Percentiles rank a stretch among this genome's conserved stretches.
Evolutionary conservation across 83 land plant genomes (phyloP).

Genomic region (Diphasiastrum complanatum): DNA sequence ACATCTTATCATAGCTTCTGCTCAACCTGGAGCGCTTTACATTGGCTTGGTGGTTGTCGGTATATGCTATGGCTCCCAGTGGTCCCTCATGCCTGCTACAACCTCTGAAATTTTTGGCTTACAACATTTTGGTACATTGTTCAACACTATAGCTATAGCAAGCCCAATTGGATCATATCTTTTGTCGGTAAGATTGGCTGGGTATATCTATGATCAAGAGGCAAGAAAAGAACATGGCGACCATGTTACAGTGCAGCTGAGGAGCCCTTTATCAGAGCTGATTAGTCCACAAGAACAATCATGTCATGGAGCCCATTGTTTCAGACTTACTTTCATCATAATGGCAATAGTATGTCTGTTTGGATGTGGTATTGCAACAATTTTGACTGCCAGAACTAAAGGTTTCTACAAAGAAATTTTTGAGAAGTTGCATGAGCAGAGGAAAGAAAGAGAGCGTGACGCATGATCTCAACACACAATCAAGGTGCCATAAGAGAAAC

Average conservation of each 20-base stretch:
- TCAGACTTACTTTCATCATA: constrained; percentile 2
- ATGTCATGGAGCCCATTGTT: constrained; percentile 2
- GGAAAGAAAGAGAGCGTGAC: too few species aligned
- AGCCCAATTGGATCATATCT: constrained; percentile 12
- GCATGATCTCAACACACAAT: too few species aligned
- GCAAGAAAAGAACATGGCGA: not conserved
- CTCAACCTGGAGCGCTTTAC: constrained; percentile 1
- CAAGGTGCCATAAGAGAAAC: too few species aligned
- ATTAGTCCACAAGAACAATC: not conserved
- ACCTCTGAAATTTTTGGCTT: constrained; percentile 8
- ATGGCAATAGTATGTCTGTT: constrained; percentile 2
- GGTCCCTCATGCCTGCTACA: constrained; percentile 14
- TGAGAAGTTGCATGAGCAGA: too few species aligned
- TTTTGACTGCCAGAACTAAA: not conserved
- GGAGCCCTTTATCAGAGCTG: too few species aligned
- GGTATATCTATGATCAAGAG: constrained; percentile 7
- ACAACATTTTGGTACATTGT: constrained; percentile 5
- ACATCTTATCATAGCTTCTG: constrained; percentile 2
- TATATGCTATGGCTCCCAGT: constrained; percentile 6
- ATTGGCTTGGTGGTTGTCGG: not conserved
- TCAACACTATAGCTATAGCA: constrained; percentile 10
- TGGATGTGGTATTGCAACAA: not conserved
- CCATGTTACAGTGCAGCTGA: too few species aligned
- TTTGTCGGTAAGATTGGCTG: constrained; percentile 6
- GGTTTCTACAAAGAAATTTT: constrained; percentile 2